A percentile compares a stretch with the other conserved stretches of the same genome.
Evolutionary conservation across 2,329 filamentous ascomycete genomes (phyloP).

Genomic region (Leptosphaerulina australis): DNA sequence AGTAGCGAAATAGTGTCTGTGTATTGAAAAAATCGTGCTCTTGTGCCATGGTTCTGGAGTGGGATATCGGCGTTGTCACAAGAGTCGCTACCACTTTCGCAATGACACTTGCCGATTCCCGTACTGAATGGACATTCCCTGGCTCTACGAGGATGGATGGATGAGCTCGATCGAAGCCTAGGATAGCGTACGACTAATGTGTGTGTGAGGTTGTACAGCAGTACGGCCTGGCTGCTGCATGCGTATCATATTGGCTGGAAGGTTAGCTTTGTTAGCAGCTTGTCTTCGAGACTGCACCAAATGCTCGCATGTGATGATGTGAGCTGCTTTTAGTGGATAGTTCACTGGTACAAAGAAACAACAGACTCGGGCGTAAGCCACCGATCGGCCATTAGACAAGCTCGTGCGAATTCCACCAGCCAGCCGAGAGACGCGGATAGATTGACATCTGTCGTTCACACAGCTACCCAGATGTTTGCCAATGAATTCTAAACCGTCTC

Average conservation of each 20-base stretch:
- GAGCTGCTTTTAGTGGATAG: not conserved
- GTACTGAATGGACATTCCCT: not conserved
- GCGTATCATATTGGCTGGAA: not conserved
- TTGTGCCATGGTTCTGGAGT: not conserved
- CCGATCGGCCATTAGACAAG: not conserved
- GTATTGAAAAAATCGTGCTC: not conserved
- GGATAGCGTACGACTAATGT: not conserved
- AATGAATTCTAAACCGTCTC: conserved; percentile 10
- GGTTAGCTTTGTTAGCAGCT: not conserved
- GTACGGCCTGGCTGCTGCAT: not conserved
- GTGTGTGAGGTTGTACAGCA: not conserved
- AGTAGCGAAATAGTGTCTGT: not conserved
- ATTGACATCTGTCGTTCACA: conserved; percentile 5
- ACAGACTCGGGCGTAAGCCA: not conserved
- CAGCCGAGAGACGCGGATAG: not conserved
- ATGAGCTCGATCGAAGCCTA: not conserved
- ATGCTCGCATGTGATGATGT: not conserved
- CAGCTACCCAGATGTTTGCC: conserved; percentile 11
- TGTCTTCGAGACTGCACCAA: not conserved
- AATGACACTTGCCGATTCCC: not conserved
- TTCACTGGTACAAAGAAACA: not conserved
- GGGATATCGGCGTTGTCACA: not conserved
- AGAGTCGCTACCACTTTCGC: not conserved
- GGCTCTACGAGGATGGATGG: not conserved
- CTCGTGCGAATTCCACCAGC: not conserved